Evolutionary conservation across 1,284 basidiomycete genomes (phyloP).

Genomic region (Quambalaria eucalypti): DNA sequence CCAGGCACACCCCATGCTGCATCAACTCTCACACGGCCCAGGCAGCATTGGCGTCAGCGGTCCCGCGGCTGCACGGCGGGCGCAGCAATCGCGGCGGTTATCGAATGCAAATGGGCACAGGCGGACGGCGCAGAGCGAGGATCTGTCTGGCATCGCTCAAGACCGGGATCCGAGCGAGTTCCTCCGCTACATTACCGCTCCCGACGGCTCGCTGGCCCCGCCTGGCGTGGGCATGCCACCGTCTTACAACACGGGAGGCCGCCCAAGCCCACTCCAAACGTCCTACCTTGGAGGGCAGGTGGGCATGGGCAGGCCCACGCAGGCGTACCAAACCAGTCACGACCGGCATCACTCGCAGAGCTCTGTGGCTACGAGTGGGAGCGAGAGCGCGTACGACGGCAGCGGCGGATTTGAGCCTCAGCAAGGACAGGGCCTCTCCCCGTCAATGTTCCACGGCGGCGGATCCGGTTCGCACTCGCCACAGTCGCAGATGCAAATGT

Average conservation of each 20-base stretch:
- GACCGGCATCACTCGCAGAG: slow-evolving; percentile 29
- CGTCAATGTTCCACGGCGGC: not conserved
- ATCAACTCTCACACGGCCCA: too few species aligned
- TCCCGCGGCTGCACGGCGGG: not conserved
- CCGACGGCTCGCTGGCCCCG: slow-evolving; percentile 32
- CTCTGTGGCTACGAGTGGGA: slow-evolving; percentile 20
- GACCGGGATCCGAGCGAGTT: slow-evolving; percentile 24
- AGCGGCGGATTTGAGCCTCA: slow-evolving; percentile 1
- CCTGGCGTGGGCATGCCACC: slow-evolving; percentile 13
- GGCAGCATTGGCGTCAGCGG: not conserved
- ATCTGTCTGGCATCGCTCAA: slow-evolving; percentile 22
- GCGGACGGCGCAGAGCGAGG: slow-evolving; percentile 28
- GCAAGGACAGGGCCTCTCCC: not conserved
- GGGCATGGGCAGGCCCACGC: not conserved
- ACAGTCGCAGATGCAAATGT: not conserved
- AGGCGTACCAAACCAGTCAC: slow-evolving; percentile 21
- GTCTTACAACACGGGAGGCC: too few species aligned
- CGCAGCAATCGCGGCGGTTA: not conserved
- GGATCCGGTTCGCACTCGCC: not conserved
- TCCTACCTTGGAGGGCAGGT: not conserved
- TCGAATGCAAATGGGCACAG: slow-evolving; percentile 14
- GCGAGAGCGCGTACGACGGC: slow-evolving; percentile 14
- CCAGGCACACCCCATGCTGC: too few species aligned
- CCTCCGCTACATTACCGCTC: slow-evolving; percentile 27
- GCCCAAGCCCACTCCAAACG: too few species aligned